Conservation (phyloP, 2,329 filamentous ascomycete genomes). For the Aureobasidium vineae region DNA sequence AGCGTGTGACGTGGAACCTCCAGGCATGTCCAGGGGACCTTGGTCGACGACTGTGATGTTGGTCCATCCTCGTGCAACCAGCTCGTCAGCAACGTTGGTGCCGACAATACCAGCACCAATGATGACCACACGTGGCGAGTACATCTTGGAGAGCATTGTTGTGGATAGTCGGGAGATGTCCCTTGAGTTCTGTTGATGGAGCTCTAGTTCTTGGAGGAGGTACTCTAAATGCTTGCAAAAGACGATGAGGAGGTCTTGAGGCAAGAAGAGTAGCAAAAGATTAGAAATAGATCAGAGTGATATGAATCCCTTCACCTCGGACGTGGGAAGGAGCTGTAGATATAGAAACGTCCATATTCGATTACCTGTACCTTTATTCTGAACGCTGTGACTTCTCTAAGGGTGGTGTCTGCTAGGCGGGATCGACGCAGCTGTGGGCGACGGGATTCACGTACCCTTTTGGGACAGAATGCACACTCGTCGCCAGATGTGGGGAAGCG, state of each 20-base stretch:
- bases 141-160: conserved; percentile 25
- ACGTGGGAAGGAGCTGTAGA: conserved; percentile 16
- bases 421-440: conserved; percentile 14
- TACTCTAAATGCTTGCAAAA: background rate
- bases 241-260: background rate
- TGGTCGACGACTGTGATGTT: conserved; percentile 65
- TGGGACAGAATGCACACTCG: too few species aligned
- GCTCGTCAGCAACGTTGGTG: conserved; percentile 63
- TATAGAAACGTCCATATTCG: conserved; percentile 16
- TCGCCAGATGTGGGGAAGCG: conserved; percentile 5
- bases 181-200: background rate
- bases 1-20: conserved; percentile 64
- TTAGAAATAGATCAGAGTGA: background rate
- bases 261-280: background rate
- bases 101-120: conserved; percentile 65
- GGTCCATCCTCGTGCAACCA: conserved; percentile 60
- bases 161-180: background rate
- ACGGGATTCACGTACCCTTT: too few species aligned
- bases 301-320: background rate
- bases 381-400: conserved; percentile 19
- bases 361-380: conserved; percentile 5
- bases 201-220: background rate
- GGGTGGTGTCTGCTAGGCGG: conserved; percentile 14
- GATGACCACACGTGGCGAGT: conserved; percentile 54
- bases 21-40: conserved; percentile 61